phyloP scores from a whole-genome alignment of 2,329 filamentous ascomycete genomes.

The Raffaelea ambrosiae region DNA sequence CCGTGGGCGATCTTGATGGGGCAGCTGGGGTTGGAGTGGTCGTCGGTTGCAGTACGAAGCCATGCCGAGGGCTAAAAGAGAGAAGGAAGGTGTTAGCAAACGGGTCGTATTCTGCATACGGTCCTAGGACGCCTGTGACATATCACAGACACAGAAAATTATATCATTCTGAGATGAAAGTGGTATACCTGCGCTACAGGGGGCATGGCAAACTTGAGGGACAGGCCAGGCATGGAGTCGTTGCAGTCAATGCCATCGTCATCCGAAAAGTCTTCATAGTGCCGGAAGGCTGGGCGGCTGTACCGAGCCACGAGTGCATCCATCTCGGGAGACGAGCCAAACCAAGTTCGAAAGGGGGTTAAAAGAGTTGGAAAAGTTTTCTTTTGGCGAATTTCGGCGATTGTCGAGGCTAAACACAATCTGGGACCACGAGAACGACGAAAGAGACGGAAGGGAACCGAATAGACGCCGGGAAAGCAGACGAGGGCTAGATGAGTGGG shows the following conservation, averaged over 20 bases:
- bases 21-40: constrained; percentile 91
- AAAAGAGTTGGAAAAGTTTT: no score
- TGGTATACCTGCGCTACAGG: constrained; percentile 75
- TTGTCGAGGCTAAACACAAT: no score
- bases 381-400: no score
- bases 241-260: constrained; percentile 67
- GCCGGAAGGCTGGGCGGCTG: constrained; percentile 65
- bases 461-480: background rate
- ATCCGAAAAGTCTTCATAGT: constrained; percentile 62
- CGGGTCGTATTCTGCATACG: background rate
- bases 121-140: background rate
- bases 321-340: constrained; percentile 45
- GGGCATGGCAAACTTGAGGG: constrained; percentile 90
- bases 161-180: no score
- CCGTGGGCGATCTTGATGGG: constrained; percentile 99
- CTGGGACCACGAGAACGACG: no score
- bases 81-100: background rate
- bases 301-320: constrained; percentile 90
- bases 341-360: background rate
- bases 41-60: constrained; percentile 94
- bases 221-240: constrained; percentile 65
- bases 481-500: background rate
- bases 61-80: constrained; percentile 82
- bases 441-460: background rate
- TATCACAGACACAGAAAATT: background rate